A percentile compares a stretch with the other conserved stretches of the same genome.
Conservation (phyloP, 2,329 filamentous ascomycete genomes). For the Scedosporium apiospermum region DNA sequence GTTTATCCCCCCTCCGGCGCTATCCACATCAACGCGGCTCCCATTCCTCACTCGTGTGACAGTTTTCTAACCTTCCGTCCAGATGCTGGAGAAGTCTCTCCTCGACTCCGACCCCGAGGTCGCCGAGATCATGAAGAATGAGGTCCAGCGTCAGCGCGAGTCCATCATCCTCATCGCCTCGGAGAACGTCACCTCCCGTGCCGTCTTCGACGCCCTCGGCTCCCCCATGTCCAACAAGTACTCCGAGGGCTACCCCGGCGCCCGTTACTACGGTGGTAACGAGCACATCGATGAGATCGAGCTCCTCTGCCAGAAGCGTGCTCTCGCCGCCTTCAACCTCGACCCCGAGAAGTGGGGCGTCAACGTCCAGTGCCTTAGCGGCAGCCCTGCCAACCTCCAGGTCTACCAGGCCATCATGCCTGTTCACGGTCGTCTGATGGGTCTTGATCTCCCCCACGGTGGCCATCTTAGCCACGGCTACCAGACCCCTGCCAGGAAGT, state of each 20-base stretch:
- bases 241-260: constrained; percentile 96
- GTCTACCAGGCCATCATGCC: constrained; percentile 97
- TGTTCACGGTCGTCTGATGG: constrained; percentile 93
- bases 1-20: constrained; percentile 13
- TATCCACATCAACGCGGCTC: constrained; percentile 4
- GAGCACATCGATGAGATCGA: constrained; percentile 97
- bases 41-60: constrained; percentile 17
- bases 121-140: constrained; percentile 90
- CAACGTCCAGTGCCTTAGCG: constrained; percentile 91
- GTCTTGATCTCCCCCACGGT: constrained; percentile 86
- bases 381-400: constrained; percentile 93
- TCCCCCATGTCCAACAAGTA: constrained; percentile 98
- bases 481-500: constrained; percentile 90
- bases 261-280: constrained; percentile 98
- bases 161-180: constrained; percentile 98
- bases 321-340: constrained; percentile 81
- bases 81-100: constrained; percentile 96
- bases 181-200: constrained; percentile 97
- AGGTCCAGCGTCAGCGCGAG: constrained; percentile 95
- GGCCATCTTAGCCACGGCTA: constrained; percentile 96
- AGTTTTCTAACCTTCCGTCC: constrained; percentile 14
- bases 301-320: constrained; percentile 87
- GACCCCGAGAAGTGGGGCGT: constrained; percentile 91
- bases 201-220: constrained; percentile 94
- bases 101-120: constrained; percentile 89